Base-by-base conservation (phyloP, 108 stramenopile species). In the Skeletonema menzelii region DNA sequence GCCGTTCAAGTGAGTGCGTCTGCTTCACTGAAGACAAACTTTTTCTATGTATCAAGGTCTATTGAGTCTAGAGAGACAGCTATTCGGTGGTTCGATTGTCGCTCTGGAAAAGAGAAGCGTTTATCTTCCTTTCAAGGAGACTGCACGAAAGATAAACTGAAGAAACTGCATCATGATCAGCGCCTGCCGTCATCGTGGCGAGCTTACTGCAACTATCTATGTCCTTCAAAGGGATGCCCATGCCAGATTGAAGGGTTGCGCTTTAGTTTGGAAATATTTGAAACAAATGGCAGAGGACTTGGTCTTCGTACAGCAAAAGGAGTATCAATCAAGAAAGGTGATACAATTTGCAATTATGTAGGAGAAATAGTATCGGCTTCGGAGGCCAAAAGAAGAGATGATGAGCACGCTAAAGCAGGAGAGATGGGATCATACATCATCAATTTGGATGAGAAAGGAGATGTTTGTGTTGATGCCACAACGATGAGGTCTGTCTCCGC, bases 361-460 rank as follows among this genome's bases (percentile, higher is more conserved):
- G 63, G 42, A 42, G 28, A 42, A 42, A 64, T 44, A 5, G 63
- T 27, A 15, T 12, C 42, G 28, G 46, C 63, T 4, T 30, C 8
- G 22, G 63, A 44, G 46, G 63, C 63, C 8, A 44, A 22, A 7
- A 53, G 20, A 42, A 64, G 46, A 34, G 63, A 64, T 0, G 40
- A n/a, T 26, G 38, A 27, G 38, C 15, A 64, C 22, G n/a, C 35
- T 4, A 20, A 38, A 17, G 46, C 27, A 27, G 42, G 40, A 46
- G 38, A 64, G 3, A 26, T 53, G 7, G 20, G 49, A 8, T 53
- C 49, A 22, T 53, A 53, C 20, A 53, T 10, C 49, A 24, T 53
- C 8, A 53, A 53, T 7, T 53, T 53, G 49, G 49, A 53, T n/a
- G 49, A 53, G 22, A 53, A 24, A 53, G 49, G 49, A 53, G 49